Base-by-base conservation (phyloP, 306 rosid species). In the Canavalia gladiata region DNA sequence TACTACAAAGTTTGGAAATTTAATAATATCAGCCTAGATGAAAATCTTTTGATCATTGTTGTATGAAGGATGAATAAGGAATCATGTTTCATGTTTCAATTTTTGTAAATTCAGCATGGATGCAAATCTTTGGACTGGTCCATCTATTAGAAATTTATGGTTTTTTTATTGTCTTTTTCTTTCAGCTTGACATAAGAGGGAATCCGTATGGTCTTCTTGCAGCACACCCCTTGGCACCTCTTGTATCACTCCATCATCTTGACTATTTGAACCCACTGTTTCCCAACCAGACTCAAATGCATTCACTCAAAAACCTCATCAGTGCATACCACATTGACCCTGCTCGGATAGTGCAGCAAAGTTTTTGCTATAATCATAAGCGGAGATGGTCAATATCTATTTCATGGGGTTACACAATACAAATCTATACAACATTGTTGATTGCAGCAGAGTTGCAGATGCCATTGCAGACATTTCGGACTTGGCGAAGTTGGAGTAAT, bases 321-420 rank as follows among this genome's bases (percentile, higher is more conserved):
- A 68, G 33, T 7, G 94, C 97, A 42, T 92, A 93, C 86, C 78
- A 51, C 12, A 25, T 83, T 7, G 99, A 96, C 83, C 90, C 97
- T 2, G 80, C 77, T 1, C 93, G 98, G 33, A 91, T 83, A 39
- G 81, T 93, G 37, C 99, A 93, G 82, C 98, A 93, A 62, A 86
- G 87, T 28, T 33, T 93, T 37, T 96, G 97, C 87, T 92, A 89
- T 64, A 92, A 93, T 68, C 86, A 33, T 8, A 76, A 34, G 68
- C 90, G 81, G 2, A 59, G 74, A 76, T 90, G 98, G 99, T 89
- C 99, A 0, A 43, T 96, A 55, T 93, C 98, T 34, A 76, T 93
- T 39, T 81, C 99, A 1, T 93, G 99, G 99, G 99, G 99, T 35
- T 93, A 93, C 87, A 83, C 97, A 4, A 49, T 96, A 62, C 99